Percentiles rank a stretch among this genome's conserved stretches.
Evolutionary conservation across 306 rosid species (phyloP).

Genomic region (Lotus japonicus): DNA sequence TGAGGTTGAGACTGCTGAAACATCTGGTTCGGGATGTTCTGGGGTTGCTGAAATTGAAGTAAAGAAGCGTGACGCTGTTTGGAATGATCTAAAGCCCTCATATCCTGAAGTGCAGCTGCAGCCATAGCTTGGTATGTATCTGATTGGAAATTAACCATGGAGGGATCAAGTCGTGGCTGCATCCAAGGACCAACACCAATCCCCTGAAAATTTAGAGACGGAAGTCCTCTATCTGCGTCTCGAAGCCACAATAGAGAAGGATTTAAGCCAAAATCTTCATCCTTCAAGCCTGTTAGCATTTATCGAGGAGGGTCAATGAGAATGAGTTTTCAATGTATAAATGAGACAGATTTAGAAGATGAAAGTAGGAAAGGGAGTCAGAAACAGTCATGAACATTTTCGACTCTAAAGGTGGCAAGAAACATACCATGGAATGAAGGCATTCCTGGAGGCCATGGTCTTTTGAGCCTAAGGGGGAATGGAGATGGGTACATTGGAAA

Average conservation of each 20-base stretch:
- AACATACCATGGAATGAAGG: constrained; percentile 78
- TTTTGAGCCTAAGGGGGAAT: constrained; percentile 87
- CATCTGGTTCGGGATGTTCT: constrained; percentile 62
- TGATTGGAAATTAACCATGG: constrained; percentile 71
- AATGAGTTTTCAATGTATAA: background rate
- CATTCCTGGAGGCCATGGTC: constrained; percentile 91
- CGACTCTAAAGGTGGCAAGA: background rate
- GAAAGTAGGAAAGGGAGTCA: constrained; percentile 2
- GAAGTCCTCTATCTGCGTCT: constrained; percentile 72
- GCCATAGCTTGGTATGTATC: constrained; percentile 93
- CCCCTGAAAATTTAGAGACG: constrained; percentile 68
- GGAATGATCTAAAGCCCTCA: constrained; percentile 70
- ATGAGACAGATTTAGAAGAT: background rate
- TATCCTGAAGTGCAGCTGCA: constrained; percentile 91
- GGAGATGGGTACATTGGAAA: constrained; percentile 98
- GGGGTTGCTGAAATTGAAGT: constrained; percentile 84
- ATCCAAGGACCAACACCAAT: constrained; percentile 84
- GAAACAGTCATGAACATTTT: background rate
- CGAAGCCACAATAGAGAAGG: constrained; percentile 81
- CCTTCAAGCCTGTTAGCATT: constrained; percentile 64
- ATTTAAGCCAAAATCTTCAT: constrained; percentile 72
- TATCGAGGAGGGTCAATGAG: background rate
- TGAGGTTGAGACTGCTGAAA: constrained; percentile 78
- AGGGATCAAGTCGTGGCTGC: constrained; percentile 81
- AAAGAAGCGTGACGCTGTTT: constrained; percentile 51